A percentile compares a stretch with the other conserved stretches of the same genome.
phyloP scores from a whole-genome alignment of 257 asterid species.

The Misopates orontium region DNA sequence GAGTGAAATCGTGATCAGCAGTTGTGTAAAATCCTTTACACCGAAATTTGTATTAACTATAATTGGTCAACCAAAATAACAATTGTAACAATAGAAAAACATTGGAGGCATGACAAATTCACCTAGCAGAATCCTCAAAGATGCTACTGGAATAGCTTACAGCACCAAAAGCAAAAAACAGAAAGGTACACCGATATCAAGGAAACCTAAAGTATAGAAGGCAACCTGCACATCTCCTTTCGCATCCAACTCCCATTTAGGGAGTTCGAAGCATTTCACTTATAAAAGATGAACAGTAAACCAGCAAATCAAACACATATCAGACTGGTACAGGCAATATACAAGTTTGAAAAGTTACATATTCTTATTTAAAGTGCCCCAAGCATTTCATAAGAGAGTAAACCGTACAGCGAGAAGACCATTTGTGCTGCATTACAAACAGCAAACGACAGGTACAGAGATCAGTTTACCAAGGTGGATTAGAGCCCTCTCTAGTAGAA shows the following conservation, averaged over 20 bases:
- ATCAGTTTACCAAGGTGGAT: constrained; percentile 63
- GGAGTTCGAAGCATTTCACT: background rate
- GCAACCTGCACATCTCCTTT: background rate
- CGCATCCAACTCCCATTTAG: constrained; percentile 6
- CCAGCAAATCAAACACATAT: background rate
- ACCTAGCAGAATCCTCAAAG: background rate
- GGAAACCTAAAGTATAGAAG: background rate
- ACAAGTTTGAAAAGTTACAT: constrained; percentile 4
- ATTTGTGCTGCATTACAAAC: constrained; percentile 22
- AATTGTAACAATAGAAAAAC: background rate
- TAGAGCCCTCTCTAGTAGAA: constrained; percentile 61
- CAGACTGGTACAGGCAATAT: background rate
- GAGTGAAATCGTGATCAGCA: background rate
- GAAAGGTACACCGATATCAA: background rate
- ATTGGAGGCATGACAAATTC: background rate
- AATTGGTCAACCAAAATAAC: background rate
- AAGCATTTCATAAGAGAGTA: constrained; percentile 8
- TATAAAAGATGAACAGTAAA: background rate
- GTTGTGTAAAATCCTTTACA: background rate
- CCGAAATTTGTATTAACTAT: background rate
- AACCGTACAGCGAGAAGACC: constrained; percentile 23
- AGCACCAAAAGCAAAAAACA: background rate
- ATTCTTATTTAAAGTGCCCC: constrained; percentile 13
- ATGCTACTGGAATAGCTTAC: background rate
- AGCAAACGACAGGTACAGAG: constrained; percentile 4